Conservation (phyloP, 805 yeast genomes). For the Suhomyces sp. region DNA sequence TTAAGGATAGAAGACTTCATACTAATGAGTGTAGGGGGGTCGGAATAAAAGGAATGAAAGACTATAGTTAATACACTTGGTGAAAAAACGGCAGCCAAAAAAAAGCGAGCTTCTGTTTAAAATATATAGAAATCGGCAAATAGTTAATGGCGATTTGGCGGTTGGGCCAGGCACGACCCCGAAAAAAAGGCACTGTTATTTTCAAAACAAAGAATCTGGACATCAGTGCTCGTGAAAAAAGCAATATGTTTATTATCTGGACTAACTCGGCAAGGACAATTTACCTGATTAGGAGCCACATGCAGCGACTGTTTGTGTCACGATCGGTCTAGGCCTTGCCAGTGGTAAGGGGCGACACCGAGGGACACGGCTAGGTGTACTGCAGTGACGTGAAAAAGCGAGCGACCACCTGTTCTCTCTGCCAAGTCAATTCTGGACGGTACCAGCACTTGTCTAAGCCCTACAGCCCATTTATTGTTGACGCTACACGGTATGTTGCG, state of each 20-base stretch:
- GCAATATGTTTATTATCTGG: conserved; percentile 6
- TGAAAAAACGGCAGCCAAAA: background rate
- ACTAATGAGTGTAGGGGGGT: conserved; percentile 5
- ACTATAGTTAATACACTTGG: conserved; percentile 21
- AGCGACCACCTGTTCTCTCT: too few relatives aligned
- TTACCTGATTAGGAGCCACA: conserved; percentile 1
- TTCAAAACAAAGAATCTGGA: background rate
- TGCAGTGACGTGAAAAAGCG: too few relatives aligned
- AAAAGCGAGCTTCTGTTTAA: background rate
- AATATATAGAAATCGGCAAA: background rate
- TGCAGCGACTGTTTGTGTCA: background rate
- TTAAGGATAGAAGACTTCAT: conserved; percentile 30
- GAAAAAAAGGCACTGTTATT: conserved; percentile 1
- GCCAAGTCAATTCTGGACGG: too few relatives aligned
- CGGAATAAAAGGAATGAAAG: conserved; percentile 19
- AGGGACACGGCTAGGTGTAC: too few relatives aligned
- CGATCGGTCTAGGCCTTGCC: conserved; percentile 3
- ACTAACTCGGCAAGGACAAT: conserved; percentile 3
- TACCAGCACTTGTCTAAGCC: background rate
- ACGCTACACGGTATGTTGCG: background rate
- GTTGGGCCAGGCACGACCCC: background rate
- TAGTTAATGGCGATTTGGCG: background rate
- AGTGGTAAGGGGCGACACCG: background rate
- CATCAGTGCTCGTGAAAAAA: conserved; percentile 2
- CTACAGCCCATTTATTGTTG: background rate